Evolutionary conservation across 768 basidiomycete genomes (phyloP), one percentile per base, ranked within the genome.

Genomic region (Mycena galericulata): DNA sequence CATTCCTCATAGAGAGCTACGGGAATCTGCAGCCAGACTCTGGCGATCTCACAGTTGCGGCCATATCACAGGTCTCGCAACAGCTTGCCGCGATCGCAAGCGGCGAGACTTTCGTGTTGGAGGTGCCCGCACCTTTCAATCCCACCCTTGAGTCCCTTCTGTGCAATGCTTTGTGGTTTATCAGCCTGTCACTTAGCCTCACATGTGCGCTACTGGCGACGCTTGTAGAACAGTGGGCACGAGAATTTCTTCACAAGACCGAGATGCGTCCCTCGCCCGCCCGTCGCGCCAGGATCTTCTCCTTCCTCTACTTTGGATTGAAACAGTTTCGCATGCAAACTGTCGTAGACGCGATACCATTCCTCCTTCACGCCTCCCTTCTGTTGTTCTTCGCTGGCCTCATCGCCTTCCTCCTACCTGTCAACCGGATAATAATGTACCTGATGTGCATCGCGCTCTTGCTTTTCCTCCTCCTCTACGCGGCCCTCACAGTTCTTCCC

Each of bases 1-100:
- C 58, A 6, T 67, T 67, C 40, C 22, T 67, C 32, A 60, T 67
- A 9, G 66, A 67, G 24, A 67, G 65, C 32, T 67, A 67, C 34
- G n/a, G 34, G 18, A 60, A 5, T 43, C 49, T 67, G 1, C 50
- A 54, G 50, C 59, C 58, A 8, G 40, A 30, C 30, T 38, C 56
- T 17, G 57, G 38, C 4, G 58, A 60, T 11, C 38, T 43, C 7
- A 51, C 36, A 15, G 55, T 67, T 2, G 26, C 30, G 2, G 36
- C 49, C 14, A 29, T 67, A 26, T 15, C 18, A 3, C 59, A 60
- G 26, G 18, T 60, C 6, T 59, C 56, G 6, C 29, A 32, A 7
- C 63, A 55, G 29, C 53, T 46, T 24, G 47, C 62, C 18, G 50
- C 50, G 18, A 47, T 47, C n/a, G 54, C 63, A 3, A 36, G 4